Evolutionary conservation across 1,284 basidiomycete genomes (phyloP).

Genomic region (Termitomyces sp.): DNA sequence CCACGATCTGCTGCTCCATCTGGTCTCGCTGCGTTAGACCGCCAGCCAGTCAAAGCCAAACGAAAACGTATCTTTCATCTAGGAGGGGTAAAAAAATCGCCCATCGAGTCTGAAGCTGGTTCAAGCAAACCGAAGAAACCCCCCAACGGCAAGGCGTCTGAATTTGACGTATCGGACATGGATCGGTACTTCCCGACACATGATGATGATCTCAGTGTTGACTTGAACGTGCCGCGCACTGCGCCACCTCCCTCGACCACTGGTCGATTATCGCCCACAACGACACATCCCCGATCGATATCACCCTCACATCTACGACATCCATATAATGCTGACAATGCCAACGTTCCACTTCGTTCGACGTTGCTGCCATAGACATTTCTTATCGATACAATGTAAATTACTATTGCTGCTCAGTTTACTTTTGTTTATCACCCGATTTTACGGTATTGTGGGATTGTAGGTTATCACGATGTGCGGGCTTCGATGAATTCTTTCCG

Average conservation of each 20-base stretch:
- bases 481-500: not conserved
- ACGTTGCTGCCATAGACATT: not conserved
- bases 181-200: conserved; percentile 67
- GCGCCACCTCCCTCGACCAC: conserved; percentile 23
- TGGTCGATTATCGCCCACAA: conserved; percentile 1
- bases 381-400: conserved; percentile 1
- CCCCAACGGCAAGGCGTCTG: not conserved
- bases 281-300: not conserved
- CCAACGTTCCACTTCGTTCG: not conserved
- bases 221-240: conserved; percentile 1
- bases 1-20: conserved; percentile 32
- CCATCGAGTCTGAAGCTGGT: conserved; percentile 14
- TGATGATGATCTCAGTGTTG: conserved; percentile 27
- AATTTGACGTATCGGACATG: conserved; percentile 73
- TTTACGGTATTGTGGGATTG: not conserved
- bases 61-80: conserved; percentile 74
- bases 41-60: conserved; percentile 62
- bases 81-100: conserved; percentile 37
- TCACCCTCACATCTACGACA: conserved; percentile 6
- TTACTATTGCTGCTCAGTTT: not conserved
- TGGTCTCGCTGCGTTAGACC: conserved; percentile 30
- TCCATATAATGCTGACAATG: conserved; percentile 1
- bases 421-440: not conserved
- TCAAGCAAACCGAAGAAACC: conserved; percentile 1
- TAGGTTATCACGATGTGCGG: not conserved